phyloP scores from a whole-genome alignment of 352 stramenopile species.

The Globisporangium megalacanthum region DNA sequence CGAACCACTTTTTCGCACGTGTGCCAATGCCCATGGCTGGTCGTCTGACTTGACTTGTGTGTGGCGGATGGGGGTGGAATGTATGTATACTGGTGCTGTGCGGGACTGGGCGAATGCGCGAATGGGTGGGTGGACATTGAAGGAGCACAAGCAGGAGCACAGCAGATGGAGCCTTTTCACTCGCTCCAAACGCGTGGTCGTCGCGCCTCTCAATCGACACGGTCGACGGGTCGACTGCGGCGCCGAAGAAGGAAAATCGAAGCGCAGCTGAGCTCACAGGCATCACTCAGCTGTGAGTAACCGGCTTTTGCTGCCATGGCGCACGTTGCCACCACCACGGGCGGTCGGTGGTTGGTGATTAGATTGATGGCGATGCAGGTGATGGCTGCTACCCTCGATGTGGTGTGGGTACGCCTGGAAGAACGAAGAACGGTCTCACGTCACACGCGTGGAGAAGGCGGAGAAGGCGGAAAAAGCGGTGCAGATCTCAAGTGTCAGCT shows the following conservation, averaged over 20 bases:
- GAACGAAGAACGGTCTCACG: not conserved
- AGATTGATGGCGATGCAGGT: constrained; percentile 1
- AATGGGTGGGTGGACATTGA: constrained; percentile 3
- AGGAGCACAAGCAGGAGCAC: not conserved
- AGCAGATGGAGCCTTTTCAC: not conserved
- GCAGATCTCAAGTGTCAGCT: not conserved
- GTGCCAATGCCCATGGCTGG: constrained; percentile 35
- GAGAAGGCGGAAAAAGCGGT: not conserved
- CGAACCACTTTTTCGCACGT: constrained; percentile 42
- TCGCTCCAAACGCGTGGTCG: not conserved
- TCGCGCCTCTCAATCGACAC: not conserved
- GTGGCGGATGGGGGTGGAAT: not conserved
- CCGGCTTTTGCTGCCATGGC: not conserved
- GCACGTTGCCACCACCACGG: not conserved
- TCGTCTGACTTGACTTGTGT: not conserved
- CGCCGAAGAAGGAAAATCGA: not conserved
- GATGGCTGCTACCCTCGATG: not conserved
- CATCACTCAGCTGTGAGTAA: constrained; percentile 10
- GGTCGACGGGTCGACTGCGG: no score
- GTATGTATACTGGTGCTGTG: constrained; percentile 3
- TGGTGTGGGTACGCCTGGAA: not conserved
- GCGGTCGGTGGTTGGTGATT: no score
- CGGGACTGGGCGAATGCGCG: constrained; percentile 2
- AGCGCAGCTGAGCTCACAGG: not conserved
- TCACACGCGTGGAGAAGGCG: not conserved